Percentiles rank a stretch among this genome's conserved stretches.
Conservation (phyloP, 495 filamentous ascomycete species). For the Aspergillus biplanus region DNA sequence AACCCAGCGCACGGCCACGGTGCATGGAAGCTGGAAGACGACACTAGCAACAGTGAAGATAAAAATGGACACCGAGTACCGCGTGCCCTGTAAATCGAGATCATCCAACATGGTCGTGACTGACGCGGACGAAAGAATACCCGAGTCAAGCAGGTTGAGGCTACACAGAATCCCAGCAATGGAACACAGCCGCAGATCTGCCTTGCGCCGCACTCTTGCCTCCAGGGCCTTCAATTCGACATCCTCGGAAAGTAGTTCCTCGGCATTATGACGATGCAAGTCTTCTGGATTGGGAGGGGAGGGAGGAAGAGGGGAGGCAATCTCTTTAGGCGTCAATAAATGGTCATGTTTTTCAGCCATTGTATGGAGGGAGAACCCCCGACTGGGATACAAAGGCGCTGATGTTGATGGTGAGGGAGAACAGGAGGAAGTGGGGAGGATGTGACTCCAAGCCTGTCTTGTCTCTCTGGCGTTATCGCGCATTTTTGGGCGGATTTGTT, state of each 20-base stretch:
- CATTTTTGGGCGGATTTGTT: neutral
- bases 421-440: neutral
- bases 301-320: neutral
- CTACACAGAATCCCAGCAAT: constrained; percentile 76
- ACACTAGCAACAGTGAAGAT: constrained; percentile 79
- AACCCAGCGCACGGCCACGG: constrained; percentile 67
- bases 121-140: constrained; percentile 76
- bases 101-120: constrained; percentile 75
- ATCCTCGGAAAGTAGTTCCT: neutral
- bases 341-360: neutral
- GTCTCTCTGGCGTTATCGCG: neutral
- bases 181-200: constrained; percentile 73
- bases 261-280: constrained; percentile 5
- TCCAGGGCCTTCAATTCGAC: constrained; percentile 32
- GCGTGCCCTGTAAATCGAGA: constrained; percentile 64
- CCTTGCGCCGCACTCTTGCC: constrained; percentile 60
- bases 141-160: constrained; percentile 73
- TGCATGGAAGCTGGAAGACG: constrained; percentile 74
- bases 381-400: neutral
- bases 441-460: neutral
- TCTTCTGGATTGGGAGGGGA: neutral
- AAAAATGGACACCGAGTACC: constrained; percentile 75
- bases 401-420: neutral
- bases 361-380: neutral
- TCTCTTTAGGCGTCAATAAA: neutral